Percentiles rank a stretch among this genome's conserved stretches.
Evolutionary conservation across 2,329 filamentous ascomycete genomes (phyloP).

Genomic region (Fusarium veterinarium): DNA sequence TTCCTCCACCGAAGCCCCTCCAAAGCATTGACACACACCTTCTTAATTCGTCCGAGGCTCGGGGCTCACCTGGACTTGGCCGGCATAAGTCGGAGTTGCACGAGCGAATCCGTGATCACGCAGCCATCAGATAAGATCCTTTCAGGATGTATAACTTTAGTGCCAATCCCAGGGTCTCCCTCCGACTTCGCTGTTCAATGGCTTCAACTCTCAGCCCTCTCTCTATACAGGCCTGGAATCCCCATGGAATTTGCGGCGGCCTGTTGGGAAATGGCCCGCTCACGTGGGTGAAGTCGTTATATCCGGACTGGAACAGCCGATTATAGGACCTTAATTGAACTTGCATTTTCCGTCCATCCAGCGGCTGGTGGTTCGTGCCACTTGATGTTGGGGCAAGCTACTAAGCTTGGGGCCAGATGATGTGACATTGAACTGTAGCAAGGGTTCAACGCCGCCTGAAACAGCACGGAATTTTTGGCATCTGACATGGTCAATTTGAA

Average conservation of each 20-base stretch:
- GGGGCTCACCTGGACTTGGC: conserved; percentile 21
- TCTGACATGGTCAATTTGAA: not conserved
- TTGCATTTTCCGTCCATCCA: not conserved
- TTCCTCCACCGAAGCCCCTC: conserved; percentile 26
- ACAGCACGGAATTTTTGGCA: not conserved
- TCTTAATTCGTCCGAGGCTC: conserved; percentile 14
- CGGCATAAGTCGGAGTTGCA: conserved; percentile 40
- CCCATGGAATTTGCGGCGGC: not conserved
- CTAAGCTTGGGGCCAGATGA: conserved; percentile 17
- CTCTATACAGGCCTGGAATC: not conserved
- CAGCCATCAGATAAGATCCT: conserved; percentile 27
- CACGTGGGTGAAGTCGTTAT: conserved; percentile 6
- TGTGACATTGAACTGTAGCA: conserved; percentile 2
- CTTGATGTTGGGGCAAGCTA: not conserved
- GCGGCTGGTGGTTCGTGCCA: conserved; percentile 10
- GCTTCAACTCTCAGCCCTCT: conserved; percentile 23
- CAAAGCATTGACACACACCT: conserved; percentile 14
- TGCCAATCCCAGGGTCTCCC: conserved; percentile 25
- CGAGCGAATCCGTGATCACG: conserved; percentile 25
- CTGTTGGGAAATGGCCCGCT: not conserved
- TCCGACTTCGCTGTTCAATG: conserved; percentile 41
- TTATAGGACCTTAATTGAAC: conserved; percentile 25
- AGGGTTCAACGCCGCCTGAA: not conserved
- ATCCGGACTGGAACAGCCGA: conserved; percentile 28
- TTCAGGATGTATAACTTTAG: conserved; percentile 17